phyloP scores from a whole-genome alignment of 2,329 filamentous ascomycete genomes.

The Epichloe elymi region DNA sequence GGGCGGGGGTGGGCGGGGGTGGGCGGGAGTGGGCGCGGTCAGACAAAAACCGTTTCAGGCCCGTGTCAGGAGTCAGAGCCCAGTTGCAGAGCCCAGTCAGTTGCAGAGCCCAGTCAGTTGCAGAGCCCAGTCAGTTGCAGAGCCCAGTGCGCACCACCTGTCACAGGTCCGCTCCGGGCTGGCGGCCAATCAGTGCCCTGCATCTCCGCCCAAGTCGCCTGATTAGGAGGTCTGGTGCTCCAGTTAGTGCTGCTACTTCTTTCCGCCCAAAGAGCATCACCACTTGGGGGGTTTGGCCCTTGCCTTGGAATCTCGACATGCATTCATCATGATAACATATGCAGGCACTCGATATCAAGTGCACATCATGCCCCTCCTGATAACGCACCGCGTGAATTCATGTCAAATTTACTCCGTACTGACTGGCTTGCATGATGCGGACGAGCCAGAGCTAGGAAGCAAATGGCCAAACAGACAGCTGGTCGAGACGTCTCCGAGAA shows the following conservation, averaged over 20 bases:
- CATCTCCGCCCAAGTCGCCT: slow-evolving; percentile 11
- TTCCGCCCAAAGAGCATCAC: too few relatives aligned
- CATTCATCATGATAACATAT: not conserved
- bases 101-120: not conserved
- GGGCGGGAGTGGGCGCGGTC: not conserved
- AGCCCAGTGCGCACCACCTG: slow-evolving; percentile 10
- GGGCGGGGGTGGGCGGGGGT: too few relatives aligned
- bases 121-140: too few relatives aligned
- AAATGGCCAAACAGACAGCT: too few relatives aligned
- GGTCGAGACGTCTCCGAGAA: too few relatives aligned
- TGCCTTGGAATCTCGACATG: not conserved
- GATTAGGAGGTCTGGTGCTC: slow-evolving; percentile 8
- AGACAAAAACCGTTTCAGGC: slow-evolving; percentile 14
- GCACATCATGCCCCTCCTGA: not conserved
- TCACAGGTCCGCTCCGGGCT: slow-evolving; percentile 8
- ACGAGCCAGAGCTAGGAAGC: too few relatives aligned
- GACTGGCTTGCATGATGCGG: too few relatives aligned
- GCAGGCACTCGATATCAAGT: not conserved
- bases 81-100: slow-evolving; percentile 4
- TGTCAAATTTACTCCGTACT: too few relatives aligned
- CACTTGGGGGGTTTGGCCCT: not conserved
- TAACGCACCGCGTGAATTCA: not conserved
- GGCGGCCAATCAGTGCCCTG: slow-evolving; percentile 13
- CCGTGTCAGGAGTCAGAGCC: slow-evolving; percentile 9
- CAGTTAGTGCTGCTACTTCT: too few relatives aligned